Evolutionary conservation across 2,329 filamentous ascomycete species (phyloP), one percentile per base, ranked within the genome.

Genomic region (Talaromyces sp.): DNA sequence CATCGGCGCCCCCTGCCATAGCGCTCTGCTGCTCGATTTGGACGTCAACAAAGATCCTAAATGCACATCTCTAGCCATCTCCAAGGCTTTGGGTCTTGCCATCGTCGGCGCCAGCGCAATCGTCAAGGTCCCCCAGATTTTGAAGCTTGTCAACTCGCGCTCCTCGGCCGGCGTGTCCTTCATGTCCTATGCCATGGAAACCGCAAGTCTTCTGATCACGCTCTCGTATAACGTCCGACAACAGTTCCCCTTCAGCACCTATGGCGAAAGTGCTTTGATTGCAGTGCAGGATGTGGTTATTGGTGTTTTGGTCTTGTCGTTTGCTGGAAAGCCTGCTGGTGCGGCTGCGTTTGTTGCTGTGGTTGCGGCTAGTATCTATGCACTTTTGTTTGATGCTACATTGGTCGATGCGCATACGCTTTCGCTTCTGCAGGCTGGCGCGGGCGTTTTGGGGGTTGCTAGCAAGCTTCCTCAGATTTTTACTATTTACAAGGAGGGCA

Each of bases 81-180:
- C 91, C 74, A 99, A 99, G 82, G 92, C 85, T 3, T 88, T 99
- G 16, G 94, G 95, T 65, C 89, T 98, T 71, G 95, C 89, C 76
- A 99, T 99, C 80, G 93, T 99, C 75, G 90, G 86, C 70, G 92
- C 93, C 62, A 93, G 91, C 33, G 89, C 91, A 63, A 88, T 98
- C 72, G 93, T 99, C 82, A 99, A 99, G 82, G 88, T 99, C 31
- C 95, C 95, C 0, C 95, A 99, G 83, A 94, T 99, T 75, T 79
- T 97, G 77, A 99, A 99, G 83, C 88, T 99, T 60, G 80, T 95
- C 73, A 84, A 84, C 74, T 93, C 92, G 57, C 86, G 88, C 73
- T 97, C 92, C 59, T 88, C 93, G 33, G 86, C 87, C 52, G 95
- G 95, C 71, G 86, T 99, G 67, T 92, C 88, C 58, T 96, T 98